Evolutionary conservation across 345 rosid genomes (phyloP), one percentile per base, ranked within the genome.

Genomic region (Citropsis articulata): DNA sequence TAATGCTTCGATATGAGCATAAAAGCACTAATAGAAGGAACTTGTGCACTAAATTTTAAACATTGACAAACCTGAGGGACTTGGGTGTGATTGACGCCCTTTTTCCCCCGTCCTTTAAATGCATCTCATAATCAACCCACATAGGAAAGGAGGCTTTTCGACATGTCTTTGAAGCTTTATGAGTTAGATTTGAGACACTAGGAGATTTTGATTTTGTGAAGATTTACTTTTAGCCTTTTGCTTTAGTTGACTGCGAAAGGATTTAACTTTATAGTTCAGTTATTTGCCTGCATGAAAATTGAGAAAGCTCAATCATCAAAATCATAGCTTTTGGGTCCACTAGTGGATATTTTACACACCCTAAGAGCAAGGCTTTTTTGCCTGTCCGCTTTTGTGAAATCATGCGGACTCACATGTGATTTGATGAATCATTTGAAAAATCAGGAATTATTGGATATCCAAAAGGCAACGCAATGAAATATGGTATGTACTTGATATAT

Each of bases 241-340:
- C 35, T 25, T 42, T 69, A 35, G 5, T 66, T 14, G 75, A 64
- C n/a, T 56, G 76, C 31, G 18, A 10, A 74, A 42, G 60, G 68
- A n/a, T 62, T 25, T 2, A 48, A 22, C 71, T 75, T 75, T 64
- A 64, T 75, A 71, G 61, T 48, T 64, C 42, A 28, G 35, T 62
- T 63, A 40, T n/a, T 35, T 2, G 22, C 57, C 22, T 33, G n/a
- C 0, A 74, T 64, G 28, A 16, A 16, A 38, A 8, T 9, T 9
- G 42, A 38, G 0, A 62, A 63, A 63, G 70, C 60, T 36, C 53
- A 75, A 63, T 75, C 45, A 75, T 63, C 27, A 27, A 48, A 30
- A 22, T 24, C 28, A 45, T 30, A 45, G 78, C 28, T 48, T 28
- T 19, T 42, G 77, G 77, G 42, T 45, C 69, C 77, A 45, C 19